Conservation (phyloP, 192 early-diverging fungal genomes). For the Dissophora globulifera region DNA sequence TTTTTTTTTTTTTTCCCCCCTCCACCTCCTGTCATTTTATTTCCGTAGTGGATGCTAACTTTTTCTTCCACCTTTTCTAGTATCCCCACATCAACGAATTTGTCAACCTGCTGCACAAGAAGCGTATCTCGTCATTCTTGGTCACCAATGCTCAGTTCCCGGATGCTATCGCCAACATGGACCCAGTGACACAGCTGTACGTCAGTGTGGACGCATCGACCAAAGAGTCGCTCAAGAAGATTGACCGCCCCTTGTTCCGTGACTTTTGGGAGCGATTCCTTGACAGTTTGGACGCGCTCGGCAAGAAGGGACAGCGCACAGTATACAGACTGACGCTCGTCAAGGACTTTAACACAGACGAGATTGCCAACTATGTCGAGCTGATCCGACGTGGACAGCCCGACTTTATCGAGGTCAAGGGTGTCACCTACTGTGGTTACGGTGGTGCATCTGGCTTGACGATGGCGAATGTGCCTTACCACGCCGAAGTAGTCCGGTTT, state of each 20-base stretch:
- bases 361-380: constrained; percentile 72
- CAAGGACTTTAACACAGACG: constrained; percentile 76
- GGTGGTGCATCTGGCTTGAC: constrained; percentile 71
- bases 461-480: constrained; percentile 79
- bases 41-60: no score
- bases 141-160: constrained; percentile 85
- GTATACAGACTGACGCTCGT: constrained; percentile 80
- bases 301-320: constrained; percentile 76
- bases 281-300: constrained; percentile 68
- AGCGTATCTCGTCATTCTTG: constrained; percentile 75
- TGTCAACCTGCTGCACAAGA: constrained; percentile 71
- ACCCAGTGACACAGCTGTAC: constrained; percentile 80
- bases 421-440: constrained; percentile 81
- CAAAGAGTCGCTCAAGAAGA: constrained; percentile 78
- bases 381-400: constrained; percentile 71
- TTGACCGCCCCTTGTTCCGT: constrained; percentile 78
- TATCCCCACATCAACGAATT: constrained; percentile 85
- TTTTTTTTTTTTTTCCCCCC: no score
- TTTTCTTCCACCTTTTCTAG: constrained; percentile 22
- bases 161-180: constrained; percentile 66
- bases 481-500: constrained; percentile 76
- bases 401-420: constrained; percentile 81
- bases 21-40: no score
- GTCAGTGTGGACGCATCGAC: constrained; percentile 80
- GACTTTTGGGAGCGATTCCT: constrained; percentile 85